A percentile compares a stretch with the other conserved stretches of the same genome.
Evolutionary conservation across 176 grass and related monocot genomes (phyloP).

Genomic region (Bonia amplexicaulis): DNA sequence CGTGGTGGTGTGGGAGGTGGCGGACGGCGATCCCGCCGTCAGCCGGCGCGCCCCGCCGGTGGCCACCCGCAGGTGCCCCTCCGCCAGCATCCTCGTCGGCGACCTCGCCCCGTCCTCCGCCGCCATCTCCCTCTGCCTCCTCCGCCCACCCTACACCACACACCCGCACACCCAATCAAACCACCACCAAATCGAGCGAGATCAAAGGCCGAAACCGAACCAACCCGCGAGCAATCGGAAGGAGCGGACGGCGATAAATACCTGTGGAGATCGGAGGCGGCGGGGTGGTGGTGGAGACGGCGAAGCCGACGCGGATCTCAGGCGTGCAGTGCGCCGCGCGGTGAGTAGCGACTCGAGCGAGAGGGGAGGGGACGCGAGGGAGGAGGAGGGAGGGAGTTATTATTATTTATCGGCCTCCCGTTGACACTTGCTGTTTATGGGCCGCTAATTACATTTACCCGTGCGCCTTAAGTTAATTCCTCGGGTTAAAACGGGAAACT

Average conservation of each 20-base stretch:
- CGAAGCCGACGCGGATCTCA: slow-evolving; percentile 34
- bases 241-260: background rate
- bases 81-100: slow-evolving; percentile 58
- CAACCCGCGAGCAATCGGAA: background rate
- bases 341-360: background rate
- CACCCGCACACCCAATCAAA: background rate
- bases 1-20: slow-evolving; percentile 55
- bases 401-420: slow-evolving; percentile 18
- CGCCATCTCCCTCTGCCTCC: slow-evolving; percentile 41
- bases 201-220: background rate
- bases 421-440: slow-evolving; percentile 1
- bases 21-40: slow-evolving; percentile 62
- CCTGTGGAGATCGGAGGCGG: slow-evolving; percentile 44
- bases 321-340: slow-evolving; percentile 6
- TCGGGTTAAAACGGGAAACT: background rate
- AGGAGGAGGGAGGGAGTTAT: background rate
- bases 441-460: slow-evolving; percentile 2
- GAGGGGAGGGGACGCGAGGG: background rate
- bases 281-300: background rate
- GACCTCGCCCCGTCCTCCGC: slow-evolving; percentile 52
- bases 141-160: slow-evolving; percentile 20
- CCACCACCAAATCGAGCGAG: background rate
- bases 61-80: slow-evolving; percentile 52
- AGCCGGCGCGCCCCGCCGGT: slow-evolving; percentile 44
- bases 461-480: background rate